These are phyloP conservation scores for Theobroma cacao DNA, from an alignment of 345 rosid genomes.

Conservation along the genomic window DNA sequence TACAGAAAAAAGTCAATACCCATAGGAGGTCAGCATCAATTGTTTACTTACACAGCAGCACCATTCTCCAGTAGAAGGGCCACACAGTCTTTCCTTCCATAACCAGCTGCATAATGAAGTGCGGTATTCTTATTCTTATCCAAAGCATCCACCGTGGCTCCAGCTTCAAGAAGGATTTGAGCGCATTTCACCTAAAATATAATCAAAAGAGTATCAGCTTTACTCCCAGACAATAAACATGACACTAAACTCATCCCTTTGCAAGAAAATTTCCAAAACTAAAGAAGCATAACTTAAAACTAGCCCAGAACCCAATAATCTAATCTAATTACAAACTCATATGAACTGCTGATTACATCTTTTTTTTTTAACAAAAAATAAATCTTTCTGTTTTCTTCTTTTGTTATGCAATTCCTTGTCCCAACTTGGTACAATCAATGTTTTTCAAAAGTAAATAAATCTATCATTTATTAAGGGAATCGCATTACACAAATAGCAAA, in stretches of 20 bases:
- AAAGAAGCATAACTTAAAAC: background rate
- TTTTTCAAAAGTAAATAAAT: background rate
- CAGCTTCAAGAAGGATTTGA: conserved; percentile 82
- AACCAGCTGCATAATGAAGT: conserved; percentile 96
- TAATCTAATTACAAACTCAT: background rate
- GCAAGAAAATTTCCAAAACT: background rate
- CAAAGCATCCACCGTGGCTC: conserved; percentile 86
- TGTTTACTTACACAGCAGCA: conserved; percentile 88
- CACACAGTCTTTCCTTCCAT: conserved; percentile 94
- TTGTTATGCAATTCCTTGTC: background rate
- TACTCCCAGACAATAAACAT: background rate
- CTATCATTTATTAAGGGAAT: background rate
- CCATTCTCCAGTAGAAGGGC: conserved; percentile 86
- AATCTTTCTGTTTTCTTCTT: background rate
- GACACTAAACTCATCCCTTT: too few relatives aligned
- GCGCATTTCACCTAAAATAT: conserved; percentile 73
- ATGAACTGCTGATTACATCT: background rate
- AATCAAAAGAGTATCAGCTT: conserved; percentile 10
- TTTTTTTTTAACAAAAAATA: too few relatives aligned
- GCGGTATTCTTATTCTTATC: conserved; percentile 98
- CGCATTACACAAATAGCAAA: background rate
- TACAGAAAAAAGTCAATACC: background rate
- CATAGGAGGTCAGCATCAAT: background rate
- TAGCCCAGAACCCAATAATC: background rate
- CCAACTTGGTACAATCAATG: background rate